These are phyloP conservation scores for Lonicera japonica DNA, from an alignment of 129 eudicot genomes.

Conservation along the genomic window DNA sequence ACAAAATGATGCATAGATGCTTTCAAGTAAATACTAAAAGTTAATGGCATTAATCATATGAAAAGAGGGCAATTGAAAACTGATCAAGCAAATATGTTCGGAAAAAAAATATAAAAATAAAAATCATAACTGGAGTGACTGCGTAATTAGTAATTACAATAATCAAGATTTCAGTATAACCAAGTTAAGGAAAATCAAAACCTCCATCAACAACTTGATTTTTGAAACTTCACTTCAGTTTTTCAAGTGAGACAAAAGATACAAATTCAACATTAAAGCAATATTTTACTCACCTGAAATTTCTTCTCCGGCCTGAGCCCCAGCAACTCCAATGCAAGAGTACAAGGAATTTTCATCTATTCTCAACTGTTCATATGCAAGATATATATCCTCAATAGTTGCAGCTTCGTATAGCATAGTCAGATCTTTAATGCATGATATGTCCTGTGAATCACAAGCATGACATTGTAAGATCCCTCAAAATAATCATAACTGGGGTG, in stretches of 20 bases:
- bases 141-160: background rate
- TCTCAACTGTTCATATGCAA: slow-evolving; percentile 85
- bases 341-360: slow-evolving; percentile 77
- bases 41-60: background rate
- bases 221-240: background rate
- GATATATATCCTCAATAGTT: slow-evolving; percentile 69
- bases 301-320: slow-evolving; percentile 72
- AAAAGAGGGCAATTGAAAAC: background rate
- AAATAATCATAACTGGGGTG: background rate
- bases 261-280: background rate
- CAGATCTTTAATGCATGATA: slow-evolving; percentile 86
- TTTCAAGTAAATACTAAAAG: background rate
- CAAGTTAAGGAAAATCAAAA: background rate
- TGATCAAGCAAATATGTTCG: background rate
- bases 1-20: background rate
- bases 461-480: background rate
- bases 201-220: background rate
- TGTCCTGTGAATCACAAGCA: slow-evolving; percentile 52
- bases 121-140: background rate
- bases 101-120: background rate
- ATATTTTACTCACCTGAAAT: slow-evolving; percentile 40
- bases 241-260: background rate
- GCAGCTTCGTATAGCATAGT: slow-evolving; percentile 78
- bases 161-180: background rate
- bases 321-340: slow-evolving; percentile 94